phyloP scores from a whole-genome alignment of 768 basidiomycete genomes.

The Suillus discolor region DNA sequence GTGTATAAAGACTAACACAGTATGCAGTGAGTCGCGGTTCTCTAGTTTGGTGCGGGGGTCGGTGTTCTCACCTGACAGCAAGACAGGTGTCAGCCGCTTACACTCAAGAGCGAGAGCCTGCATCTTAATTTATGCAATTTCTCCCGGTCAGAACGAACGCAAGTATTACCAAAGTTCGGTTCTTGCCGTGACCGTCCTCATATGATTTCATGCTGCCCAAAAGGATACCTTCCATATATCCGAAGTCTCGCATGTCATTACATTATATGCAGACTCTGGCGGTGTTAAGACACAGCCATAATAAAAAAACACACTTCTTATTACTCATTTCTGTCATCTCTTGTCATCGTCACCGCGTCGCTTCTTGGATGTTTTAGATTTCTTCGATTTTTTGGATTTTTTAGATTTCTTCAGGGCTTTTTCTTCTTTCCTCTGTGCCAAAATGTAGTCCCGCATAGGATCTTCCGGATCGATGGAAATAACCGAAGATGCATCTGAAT shows the following conservation, averaged over 20 bases:
- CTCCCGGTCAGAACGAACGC: background rate
- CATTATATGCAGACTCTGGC: background rate
- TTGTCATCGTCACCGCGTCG: slow-evolving; percentile 36
- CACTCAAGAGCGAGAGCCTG: background rate
- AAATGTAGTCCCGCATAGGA: slow-evolving; percentile 94
- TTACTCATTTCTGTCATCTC: background rate
- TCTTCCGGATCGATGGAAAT: slow-evolving; percentile 91
- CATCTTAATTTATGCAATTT: background rate
- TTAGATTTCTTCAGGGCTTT: slow-evolving; percentile 67
- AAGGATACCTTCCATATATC: background rate
- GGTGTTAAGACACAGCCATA: background rate
- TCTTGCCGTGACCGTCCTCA: background rate
- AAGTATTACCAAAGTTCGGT: background rate
- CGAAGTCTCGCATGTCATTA: slow-evolving; percentile 1
- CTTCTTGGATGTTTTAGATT: slow-evolving; percentile 78
- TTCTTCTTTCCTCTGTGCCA: slow-evolving; percentile 73
- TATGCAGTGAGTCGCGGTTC: background rate
- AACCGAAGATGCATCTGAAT: slow-evolving; percentile 64
- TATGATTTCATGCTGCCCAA: background rate
- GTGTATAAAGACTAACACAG: background rate
- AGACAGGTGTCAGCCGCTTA: background rate
- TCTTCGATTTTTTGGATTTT: slow-evolving; percentile 58
- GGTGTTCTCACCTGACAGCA: background rate
- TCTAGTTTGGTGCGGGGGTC: background rate
- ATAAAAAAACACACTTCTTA: background rate